Evolutionary conservation across 768 basidiomycete species (phyloP), one percentile per base, ranked within the genome.

Genomic region (Trametes gibbosa): DNA sequence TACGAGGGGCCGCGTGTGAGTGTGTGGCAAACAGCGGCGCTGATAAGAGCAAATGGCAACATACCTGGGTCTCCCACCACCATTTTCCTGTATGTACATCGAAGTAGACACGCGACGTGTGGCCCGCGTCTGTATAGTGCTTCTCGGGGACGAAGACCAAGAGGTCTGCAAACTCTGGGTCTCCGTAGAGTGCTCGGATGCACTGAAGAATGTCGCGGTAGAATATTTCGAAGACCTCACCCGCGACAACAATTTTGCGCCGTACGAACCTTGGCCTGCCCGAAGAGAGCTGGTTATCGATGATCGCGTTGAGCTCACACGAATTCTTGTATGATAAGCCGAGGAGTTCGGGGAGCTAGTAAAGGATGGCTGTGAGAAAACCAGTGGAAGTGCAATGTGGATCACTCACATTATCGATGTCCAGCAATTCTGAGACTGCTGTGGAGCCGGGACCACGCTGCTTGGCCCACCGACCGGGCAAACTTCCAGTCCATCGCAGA

Each of bases 61-160:
- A 35, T 51, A 79, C 79, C 70, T 81, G 81, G 0, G 71, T 75
- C 5, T 46, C 46, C 79, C 79, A 81, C 81, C 80, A 81, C 81
- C 81, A 82, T 41, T 74, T 71, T 0, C 76, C 78, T 0, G 79
- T 81, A 43, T 80, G 70, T 72, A 81, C 74, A 41, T 82, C 78
- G 60, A 65, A 61, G 58, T 70, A 80, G 0, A 78, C 16, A 0
- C 72, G 63, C 1, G 60, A 35, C 1, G 42, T 69, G 12, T 66
- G 32, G 12, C 69, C 68, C 0, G 27, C 52, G 58, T 77, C 75
- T 0, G 58, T 24, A 56, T 72, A 80, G 47, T 78, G 77, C 1
- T 64, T 61, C 53, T 77, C 77, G 0, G 76, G 78, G 1, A 55
- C 53, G 51, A 75, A 68, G 1, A 69, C 58, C 0, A 79, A 67